Evolutionary conservation across 495 filamentous ascomycete species (phyloP), one percentile per base, ranked within the genome.

Genomic region (Aspergillus leporis): DNA sequence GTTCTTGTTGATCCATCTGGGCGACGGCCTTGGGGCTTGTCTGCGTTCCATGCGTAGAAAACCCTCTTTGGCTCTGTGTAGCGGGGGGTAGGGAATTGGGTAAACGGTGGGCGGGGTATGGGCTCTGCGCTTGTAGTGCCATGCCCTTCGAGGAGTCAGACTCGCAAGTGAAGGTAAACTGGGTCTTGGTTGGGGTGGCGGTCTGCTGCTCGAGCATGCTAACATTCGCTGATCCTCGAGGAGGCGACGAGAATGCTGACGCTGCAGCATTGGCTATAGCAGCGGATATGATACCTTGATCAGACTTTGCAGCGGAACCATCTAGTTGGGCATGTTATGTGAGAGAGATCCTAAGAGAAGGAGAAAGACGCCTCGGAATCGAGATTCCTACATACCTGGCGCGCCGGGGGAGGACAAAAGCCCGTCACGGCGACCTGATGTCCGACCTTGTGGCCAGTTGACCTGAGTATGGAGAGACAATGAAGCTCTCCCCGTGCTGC

Each of bases 111-210:
- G 64, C 56, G 16, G 76, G 57, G 53, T 68, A 67, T 16, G 75
- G 55, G 54, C 66, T 71, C 28, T 76, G 76, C 40, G 73, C 62
- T 32, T 82, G 78, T 72, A 82, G 70, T 4, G 76, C 77, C 77
- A 88, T 84, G 40, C 83, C 83, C 57, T 84, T 87, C 2, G 83
- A 81, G 19, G 86, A 84, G 63, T 91, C 88, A 1, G 89, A 87
- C 49, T 91, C 88, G 71, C 90, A 93, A 2, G 89, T 94, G 70
- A 97, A 97, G 16, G 92, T 96, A 65, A 97, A 97, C 61, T 95
- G 90, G 0, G 88, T 86, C 55, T 91, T 90, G 12, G 85, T 82
- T 30, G 80, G 85, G 3, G 81, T 78, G 8, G 83, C 80, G 18
- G 81, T 71, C 70, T 87, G 83, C 65, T 90, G 89, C 45, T 90